A percentile compares a stretch with the other conserved stretches of the same genome.
Evolutionary conservation across 495 filamentous ascomycete genomes (phyloP).

Genomic region (Hypoxylon perforatum): DNA sequence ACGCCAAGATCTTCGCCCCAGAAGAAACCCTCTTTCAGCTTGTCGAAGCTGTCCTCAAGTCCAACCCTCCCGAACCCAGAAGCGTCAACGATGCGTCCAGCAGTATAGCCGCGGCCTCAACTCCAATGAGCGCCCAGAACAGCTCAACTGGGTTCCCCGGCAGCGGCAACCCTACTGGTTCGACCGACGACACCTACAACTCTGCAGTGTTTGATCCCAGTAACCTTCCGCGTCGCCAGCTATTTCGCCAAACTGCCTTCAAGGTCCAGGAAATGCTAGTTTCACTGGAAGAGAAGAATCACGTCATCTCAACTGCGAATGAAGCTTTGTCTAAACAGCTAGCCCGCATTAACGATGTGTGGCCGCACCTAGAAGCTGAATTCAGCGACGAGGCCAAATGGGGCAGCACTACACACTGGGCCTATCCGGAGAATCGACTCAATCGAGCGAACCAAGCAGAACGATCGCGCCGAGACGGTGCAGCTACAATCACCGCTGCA

Average conservation of each 20-base stretch:
- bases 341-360: conserved; percentile 82
- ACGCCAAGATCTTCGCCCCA: conserved; percentile 87
- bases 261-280: conserved; percentile 81
- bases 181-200: conserved; percentile 52
- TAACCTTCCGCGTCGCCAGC: conserved; percentile 68
- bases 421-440: conserved; percentile 85
- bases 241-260: conserved; percentile 69
- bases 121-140: conserved; percentile 57
- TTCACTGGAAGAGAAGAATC: conserved; percentile 95
- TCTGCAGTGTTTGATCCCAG: conserved; percentile 57
- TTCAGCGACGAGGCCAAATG: conserved; percentile 94
- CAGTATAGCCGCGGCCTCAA: conserved; percentile 53
- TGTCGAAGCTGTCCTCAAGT: conserved; percentile 72
- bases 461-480: conserved; percentile 79
- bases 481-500: conserved; percentile 73
- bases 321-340: conserved; percentile 89
- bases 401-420: conserved; percentile 94
- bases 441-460: conserved; percentile 73
- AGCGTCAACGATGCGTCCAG: conserved; percentile 56
- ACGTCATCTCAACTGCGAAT: conserved; percentile 89
- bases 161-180: conserved; percentile 45
- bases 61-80: conserved; percentile 60
- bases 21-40: conserved; percentile 77
- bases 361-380: conserved; percentile 83
- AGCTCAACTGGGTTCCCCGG: conserved; percentile 53